These are phyloP conservation scores for Rhodotorula sp. DNA, from an alignment of 1,284 basidiomycete species.

Conservation along the genomic window DNA sequence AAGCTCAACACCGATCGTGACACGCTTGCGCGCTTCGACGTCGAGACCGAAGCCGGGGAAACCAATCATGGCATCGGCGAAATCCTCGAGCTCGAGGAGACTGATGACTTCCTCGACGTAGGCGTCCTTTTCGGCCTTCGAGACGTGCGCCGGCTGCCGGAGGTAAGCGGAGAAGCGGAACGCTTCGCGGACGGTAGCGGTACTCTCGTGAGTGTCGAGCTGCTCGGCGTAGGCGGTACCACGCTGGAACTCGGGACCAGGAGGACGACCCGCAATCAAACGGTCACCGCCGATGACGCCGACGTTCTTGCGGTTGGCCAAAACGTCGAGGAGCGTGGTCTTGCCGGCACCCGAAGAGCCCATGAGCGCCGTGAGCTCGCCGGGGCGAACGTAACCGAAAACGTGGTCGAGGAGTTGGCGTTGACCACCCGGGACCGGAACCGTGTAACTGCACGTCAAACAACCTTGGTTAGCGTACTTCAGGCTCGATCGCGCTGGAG, in stretches of 20 bases:
- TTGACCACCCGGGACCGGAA: slow-evolving; percentile 52
- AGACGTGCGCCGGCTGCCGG: slow-evolving; percentile 68
- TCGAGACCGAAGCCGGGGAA: slow-evolving; percentile 59
- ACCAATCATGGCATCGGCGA: slow-evolving; percentile 73
- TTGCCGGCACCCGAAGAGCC: slow-evolving; percentile 70
- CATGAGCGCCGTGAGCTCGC: slow-evolving; percentile 68
- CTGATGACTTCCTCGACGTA: slow-evolving; percentile 74
- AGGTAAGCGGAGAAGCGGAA: slow-evolving; percentile 76
- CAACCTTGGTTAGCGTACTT: background rate
- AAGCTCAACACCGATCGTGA: slow-evolving; percentile 72
- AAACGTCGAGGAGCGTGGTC: slow-evolving; percentile 62
- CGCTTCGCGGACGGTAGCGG: slow-evolving; percentile 70
- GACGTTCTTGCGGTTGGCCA: slow-evolving; percentile 73
- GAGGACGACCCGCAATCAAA: slow-evolving; percentile 69
- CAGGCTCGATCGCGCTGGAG: background rate
- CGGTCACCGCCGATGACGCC: slow-evolving; percentile 77
- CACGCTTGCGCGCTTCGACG: slow-evolving; percentile 73
- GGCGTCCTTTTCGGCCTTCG: slow-evolving; percentile 69
- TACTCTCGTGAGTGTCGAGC: slow-evolving; percentile 44
- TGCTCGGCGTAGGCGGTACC: slow-evolving; percentile 54
- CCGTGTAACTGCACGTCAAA: slow-evolving; percentile 49
- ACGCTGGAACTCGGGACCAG: slow-evolving; percentile 71
- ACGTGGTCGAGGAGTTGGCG: slow-evolving; percentile 59
- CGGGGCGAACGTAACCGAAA: slow-evolving; percentile 66
- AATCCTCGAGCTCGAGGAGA: slow-evolving; percentile 70